Evolutionary conservation across 768 basidiomycete genomes (phyloP), one percentile per base, ranked within the genome.

Genomic region (Boletus edulis): DNA sequence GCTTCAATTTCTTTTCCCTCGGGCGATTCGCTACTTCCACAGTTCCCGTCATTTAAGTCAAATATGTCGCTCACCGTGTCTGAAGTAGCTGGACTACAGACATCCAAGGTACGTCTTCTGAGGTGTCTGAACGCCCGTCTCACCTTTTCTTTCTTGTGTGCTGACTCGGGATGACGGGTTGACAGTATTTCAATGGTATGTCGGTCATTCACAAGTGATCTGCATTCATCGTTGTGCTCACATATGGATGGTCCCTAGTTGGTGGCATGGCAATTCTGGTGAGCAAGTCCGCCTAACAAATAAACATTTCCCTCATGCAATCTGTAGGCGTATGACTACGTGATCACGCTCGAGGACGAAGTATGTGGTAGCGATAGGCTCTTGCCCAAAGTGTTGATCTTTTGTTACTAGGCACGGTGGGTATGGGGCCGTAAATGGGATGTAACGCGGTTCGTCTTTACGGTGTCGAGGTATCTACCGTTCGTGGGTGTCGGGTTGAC

Each of bases 381-480:
- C 12, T 15, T 18, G 34, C 2, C 34, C 15, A 13, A 5, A 24
- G n/a, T 37, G 15, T 15, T 49, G 11, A 60, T n/a, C 5, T 5
- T 31, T 29, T 11, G 4, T 40, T 27, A 24, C 24, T 24, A 65
- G 64, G 62, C 29, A 22, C 51, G 37, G n/a, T 65, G 56, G 56
- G 47, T 67, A 3, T 67, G 62, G 64, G 43, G 46, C 4, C 55
- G 59, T n/a, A 34, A 17, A 22, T 65, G 64, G 62, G 54, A 55
- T 29, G 24, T 5, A 13, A 61, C 59, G 1, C 59, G 62, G 24
- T 12, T 51, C 32, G 9, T 61, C 31, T 65, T 67, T 22, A 54
- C 38, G 12, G 17, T 48, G 17, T 66, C 64, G 6, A 64, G 62
- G 29, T 65, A 67, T 49, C 27, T 67, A 11, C 62, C 64, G 4